Evolutionary conservation across 257 asterid species (phyloP).

Genomic region (Solanum dulcamara): DNA sequence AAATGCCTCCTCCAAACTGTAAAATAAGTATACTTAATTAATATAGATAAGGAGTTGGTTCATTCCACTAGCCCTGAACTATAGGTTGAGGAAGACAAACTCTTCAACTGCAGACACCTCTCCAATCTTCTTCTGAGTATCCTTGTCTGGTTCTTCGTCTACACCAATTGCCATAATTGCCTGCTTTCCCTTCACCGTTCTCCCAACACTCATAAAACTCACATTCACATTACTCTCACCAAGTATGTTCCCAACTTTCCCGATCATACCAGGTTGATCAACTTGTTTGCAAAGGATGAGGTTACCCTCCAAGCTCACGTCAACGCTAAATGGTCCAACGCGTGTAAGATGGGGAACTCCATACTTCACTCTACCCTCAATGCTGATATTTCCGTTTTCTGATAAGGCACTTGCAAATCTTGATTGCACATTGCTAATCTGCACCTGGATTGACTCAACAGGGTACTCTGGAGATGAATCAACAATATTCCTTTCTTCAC

Average conservation of each 20-base stretch:
- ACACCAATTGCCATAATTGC: constrained; percentile 98
- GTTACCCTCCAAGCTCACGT: constrained; percentile 86
- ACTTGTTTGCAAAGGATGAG: constrained; percentile 80
- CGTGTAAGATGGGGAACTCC: constrained; percentile 69
- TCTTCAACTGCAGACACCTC: constrained; percentile 77
- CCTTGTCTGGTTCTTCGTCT: constrained; percentile 81
- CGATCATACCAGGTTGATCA: constrained; percentile 99
- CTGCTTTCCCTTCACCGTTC: constrained; percentile 61
- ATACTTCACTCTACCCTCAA: constrained; percentile 72
- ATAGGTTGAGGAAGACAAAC: constrained; percentile 74
- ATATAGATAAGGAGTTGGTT: background rate
- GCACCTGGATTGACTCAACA: constrained; percentile 67
- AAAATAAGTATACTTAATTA: background rate
- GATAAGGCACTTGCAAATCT: constrained; percentile 68
- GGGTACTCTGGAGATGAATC: constrained; percentile 67
- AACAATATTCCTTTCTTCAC: constrained; percentile 54
- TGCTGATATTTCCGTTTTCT: constrained; percentile 56
- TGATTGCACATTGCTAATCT: constrained; percentile 58
- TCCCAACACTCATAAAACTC: constrained; percentile 96
- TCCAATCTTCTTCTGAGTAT: constrained; percentile 71
- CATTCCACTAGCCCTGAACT: no score
- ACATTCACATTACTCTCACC: constrained; percentile 79
- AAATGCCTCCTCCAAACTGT: background rate
- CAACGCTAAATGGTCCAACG: constrained; percentile 70
- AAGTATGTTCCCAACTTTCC: constrained; percentile 73